Evolutionary conservation across 306 rosid species (phyloP).

Genomic region (Cicer cuneatum): DNA sequence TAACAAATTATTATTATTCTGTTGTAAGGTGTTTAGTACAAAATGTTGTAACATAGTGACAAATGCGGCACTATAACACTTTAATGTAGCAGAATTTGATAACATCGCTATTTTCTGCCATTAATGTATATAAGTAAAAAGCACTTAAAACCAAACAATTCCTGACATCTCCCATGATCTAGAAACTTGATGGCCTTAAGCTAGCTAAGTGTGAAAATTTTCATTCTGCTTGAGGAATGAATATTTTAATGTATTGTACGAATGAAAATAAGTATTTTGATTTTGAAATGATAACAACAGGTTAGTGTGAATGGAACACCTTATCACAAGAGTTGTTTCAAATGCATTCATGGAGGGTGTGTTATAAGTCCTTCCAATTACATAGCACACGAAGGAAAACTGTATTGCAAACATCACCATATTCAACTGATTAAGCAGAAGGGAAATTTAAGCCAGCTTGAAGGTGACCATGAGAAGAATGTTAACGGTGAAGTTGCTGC

Average conservation of each 20-base stretch:
- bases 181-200: too few species aligned
- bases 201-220: too few species aligned
- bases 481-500: not conserved
- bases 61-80: too few species aligned
- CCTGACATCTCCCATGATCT: too few species aligned
- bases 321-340: conserved; percentile 95
- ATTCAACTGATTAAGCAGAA: conserved; percentile 91
- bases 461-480: conserved; percentile 72
- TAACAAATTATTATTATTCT: too few species aligned
- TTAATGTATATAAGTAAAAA: too few species aligned
- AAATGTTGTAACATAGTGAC: too few species aligned
- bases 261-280: conserved; percentile 35
- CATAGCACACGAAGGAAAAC: conserved; percentile 95
- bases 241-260: not conserved
- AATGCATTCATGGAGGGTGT: conserved; percentile 97
- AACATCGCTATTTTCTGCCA: too few species aligned
- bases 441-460: conserved; percentile 98
- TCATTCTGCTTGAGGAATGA: not conserved
- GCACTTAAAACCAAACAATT: too few species aligned
- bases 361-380: conserved; percentile 96
- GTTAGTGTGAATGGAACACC: conserved; percentile 96
- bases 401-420: conserved; percentile 97
- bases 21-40: too few species aligned
- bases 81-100: too few species aligned
- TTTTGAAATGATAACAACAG: conserved; percentile 36